Evolutionary conservation across 257 asterid genomes (phyloP), one percentile per base, ranked within the genome.

Genomic region (Dorcoceras hygrometricum): DNA sequence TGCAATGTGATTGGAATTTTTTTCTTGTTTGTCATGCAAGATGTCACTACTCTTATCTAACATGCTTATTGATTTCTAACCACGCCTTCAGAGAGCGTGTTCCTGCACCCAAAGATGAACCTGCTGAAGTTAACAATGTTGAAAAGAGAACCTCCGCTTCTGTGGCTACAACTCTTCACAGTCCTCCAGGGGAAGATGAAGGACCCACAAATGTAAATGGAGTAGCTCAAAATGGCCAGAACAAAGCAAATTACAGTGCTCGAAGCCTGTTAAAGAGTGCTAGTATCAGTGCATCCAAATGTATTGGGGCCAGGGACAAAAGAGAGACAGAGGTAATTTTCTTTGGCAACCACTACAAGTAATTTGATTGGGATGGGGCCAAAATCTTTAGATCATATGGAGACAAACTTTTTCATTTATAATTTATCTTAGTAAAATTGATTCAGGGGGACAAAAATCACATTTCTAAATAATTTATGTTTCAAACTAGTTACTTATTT

Each of bases 211-310:
- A 60, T 62, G 16, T 61, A 3, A 79, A 77, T 36, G 81, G 72
- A 31, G 69, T 18, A 70, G 53, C 66, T 36, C 75, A 76, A 71
- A 77, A 71, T 72, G 87, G 82, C 59, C 77, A 75, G 64, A 78
- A 58, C 57, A 76, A 80, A 64, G 73, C 83, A 62, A 80, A 81
- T 79, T 79, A 73, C 63, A 85, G 86, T 65, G 90, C 88, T 57
- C 96, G 95, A 51, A 83, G 97, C 86, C 82, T 93, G 87, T 82
- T 90, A 76, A 93, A 93, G 86, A 91, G 98, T 66, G 94, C 95
- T 67, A 91, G 96, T 63, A 91, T 89, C 63, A 91, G 98, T 62
- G 98, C 81, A 57, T 91, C 98, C 19, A 87, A 87, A 77, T 91
- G 98, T 34, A 66, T 91, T 5, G 96, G 75, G 26, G 90, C 85